Percentiles rank a stretch among this genome's conserved stretches.
These are phyloP conservation scores for Fusarium sp. DNA, from an alignment of 2,329 filamentous ascomycete genomes.

Conservation along the genomic window DNA sequence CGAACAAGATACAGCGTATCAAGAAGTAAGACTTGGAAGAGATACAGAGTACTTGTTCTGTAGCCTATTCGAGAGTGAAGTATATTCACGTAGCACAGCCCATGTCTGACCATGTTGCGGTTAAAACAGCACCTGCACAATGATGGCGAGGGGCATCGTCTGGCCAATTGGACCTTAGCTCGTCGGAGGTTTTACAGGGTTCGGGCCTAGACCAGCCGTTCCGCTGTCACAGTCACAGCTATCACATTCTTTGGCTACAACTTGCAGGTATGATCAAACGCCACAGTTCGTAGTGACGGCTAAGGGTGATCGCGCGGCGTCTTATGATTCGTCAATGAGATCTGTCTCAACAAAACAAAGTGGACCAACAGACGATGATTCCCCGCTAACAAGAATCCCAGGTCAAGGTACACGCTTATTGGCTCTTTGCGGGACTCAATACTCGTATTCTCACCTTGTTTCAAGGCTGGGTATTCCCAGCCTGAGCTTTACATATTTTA, in stretches of 20 bases:
- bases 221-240: background rate
- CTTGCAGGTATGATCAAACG: background rate
- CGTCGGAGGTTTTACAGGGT: background rate
- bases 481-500: background rate
- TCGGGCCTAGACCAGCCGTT: slow-evolving; percentile 1
- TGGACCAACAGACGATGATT: fast-evolving
- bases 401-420: too few species aligned
- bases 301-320: background rate
- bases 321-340: fast-evolving
- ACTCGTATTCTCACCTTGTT: too few species aligned
- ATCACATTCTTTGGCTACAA: background rate
- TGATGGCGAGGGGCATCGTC: background rate
- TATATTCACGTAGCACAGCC: fast-evolving
- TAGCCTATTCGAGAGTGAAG: background rate
- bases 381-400: background rate
- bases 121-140: background rate
- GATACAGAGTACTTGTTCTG: fast-evolving
- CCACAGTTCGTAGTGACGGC: background rate
- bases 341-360: too few species aligned
- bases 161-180: background rate
- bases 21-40: background rate
- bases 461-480: background rate
- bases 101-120: fast-evolving
- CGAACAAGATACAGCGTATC: background rate
- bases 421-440: too few species aligned